These are phyloP conservation scores for Diaporthe nobilis DNA, from an alignment of 2,329 filamentous ascomycete genomes.

Conservation along the genomic window DNA sequence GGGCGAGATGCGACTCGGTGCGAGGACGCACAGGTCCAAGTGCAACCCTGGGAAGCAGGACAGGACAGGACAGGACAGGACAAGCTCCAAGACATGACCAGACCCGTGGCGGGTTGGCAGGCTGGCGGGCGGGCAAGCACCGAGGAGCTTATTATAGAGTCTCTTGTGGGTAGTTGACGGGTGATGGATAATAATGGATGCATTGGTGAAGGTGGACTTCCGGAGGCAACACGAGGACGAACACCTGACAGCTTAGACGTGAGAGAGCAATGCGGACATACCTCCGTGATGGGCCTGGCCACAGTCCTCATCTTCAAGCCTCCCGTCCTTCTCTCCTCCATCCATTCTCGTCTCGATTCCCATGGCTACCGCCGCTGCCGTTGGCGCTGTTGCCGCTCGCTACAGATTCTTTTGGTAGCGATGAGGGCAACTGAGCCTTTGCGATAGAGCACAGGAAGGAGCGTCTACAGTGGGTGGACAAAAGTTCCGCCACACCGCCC, in stretches of 20 bases:
- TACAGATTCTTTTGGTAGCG: neutral
- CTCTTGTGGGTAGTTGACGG: neutral
- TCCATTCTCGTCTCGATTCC: neutral
- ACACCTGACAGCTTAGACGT: neutral
- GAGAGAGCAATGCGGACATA: neutral
- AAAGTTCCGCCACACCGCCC: too few species aligned
- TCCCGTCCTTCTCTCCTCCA: neutral
- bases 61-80: neutral
- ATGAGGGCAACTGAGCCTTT: neutral
- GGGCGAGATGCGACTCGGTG: constrained; percentile 10
- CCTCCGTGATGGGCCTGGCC: neutral
- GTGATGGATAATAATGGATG: neutral
- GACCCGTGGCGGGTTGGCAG: neutral
- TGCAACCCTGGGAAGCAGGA: neutral
- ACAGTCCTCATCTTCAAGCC: neutral
- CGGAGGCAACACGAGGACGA: neutral
- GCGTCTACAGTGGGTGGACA: too few species aligned
- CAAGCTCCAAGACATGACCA: constrained; percentile 10
- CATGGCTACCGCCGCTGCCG: neutral
- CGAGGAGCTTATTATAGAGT: neutral
- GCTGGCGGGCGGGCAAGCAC: neutral
- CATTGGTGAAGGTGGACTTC: neutral
- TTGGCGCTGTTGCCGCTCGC: neutral
- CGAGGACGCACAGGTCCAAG: constrained; percentile 7
- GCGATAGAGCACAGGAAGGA: neutral